Conservation (phyloP, 2,329 filamentous ascomycete genomes). For the Domatiomyces catenatus region DNA sequence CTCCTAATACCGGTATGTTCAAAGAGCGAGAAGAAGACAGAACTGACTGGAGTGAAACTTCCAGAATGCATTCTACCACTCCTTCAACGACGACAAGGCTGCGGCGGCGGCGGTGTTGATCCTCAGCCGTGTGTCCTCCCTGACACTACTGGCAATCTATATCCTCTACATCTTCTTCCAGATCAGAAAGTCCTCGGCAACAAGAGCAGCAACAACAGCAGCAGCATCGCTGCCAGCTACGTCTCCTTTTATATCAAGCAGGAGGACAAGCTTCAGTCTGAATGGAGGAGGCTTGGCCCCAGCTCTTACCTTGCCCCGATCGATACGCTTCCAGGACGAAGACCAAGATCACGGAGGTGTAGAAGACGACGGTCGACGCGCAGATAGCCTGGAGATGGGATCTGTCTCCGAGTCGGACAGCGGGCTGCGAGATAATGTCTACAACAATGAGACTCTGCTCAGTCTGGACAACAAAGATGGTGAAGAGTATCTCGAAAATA, state of each 20-base stretch:
- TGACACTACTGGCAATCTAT: conserved; percentile 61
- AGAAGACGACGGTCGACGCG: too few relatives aligned
- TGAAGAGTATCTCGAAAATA: too few relatives aligned
- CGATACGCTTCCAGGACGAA: conserved; percentile 1
- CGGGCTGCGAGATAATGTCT: too few relatives aligned
- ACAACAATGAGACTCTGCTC: neutral
- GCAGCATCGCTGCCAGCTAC: too few relatives aligned
- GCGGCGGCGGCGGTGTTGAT: conserved; percentile 1
- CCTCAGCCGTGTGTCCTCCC: conserved; percentile 44
- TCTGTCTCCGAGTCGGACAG: too few relatives aligned
- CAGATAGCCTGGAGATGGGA: too few relatives aligned
- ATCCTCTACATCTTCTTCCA: conserved; percentile 64
- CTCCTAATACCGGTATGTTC: conserved; percentile 54
- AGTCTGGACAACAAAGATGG: neutral
- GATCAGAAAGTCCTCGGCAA: conserved; percentile 39
- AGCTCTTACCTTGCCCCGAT: conserved; percentile 4
- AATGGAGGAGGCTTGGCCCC: conserved; percentile 57
- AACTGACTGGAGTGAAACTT: neutral
- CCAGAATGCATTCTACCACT: conserved; percentile 3
- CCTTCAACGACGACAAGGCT: conserved; percentile 5
- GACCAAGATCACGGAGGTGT: neutral
- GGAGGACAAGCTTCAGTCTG: conserved; percentile 57
- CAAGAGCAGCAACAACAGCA: neutral
- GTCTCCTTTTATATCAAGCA: conserved; percentile 44
- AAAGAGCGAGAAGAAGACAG: neutral